Percentiles rank a stretch among this genome's conserved stretches.
phyloP scores from a whole-genome alignment of 192 early-diverging fungal species.

The Kickxella alabastrina region DNA sequence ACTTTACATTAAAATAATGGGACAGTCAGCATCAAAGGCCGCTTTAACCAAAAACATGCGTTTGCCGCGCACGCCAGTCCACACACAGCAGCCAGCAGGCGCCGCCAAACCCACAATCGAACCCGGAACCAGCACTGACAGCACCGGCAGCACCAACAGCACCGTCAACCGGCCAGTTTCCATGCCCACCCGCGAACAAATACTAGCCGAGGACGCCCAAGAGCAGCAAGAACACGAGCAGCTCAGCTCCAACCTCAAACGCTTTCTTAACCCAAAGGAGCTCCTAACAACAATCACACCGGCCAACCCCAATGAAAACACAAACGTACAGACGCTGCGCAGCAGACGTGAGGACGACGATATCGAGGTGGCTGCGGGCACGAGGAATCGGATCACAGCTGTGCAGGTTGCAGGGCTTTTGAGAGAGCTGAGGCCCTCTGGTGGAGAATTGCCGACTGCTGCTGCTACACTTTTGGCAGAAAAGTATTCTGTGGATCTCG shows the following conservation, averaged over 20 bases:
- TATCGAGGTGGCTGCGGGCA: constrained; percentile 1
- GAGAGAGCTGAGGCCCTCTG: not conserved
- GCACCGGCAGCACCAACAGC: too few species aligned
- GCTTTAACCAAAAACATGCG: constrained; percentile 4
- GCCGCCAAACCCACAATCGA: too few species aligned
- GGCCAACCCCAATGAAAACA: constrained; percentile 20
- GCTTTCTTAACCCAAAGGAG: constrained; percentile 38
- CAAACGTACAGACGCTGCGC: constrained; percentile 33
- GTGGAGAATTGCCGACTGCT: too few species aligned
- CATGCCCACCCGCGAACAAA: constrained; percentile 33
- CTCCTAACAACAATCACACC: constrained; percentile 37
- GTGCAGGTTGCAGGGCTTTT: too few species aligned
- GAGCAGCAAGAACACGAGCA: not conserved
- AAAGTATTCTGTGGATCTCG: too few species aligned
- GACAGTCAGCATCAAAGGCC: constrained; percentile 27
- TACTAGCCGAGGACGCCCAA: constrained; percentile 21
- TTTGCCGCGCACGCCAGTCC: constrained; percentile 13
- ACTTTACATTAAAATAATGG: too few species aligned
- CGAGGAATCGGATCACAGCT: constrained; percentile 7
- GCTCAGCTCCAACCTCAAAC: constrained; percentile 32
- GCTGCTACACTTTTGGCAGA: too few species aligned
- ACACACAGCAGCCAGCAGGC: constrained; percentile 4
- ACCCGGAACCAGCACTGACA: too few species aligned
- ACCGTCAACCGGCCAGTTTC: not conserved
- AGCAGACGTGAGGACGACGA: constrained; percentile 16